Evolutionary conservation across 164 flowering plant species (phyloP).

Genomic region (Euptelea pleiosperma): DNA sequence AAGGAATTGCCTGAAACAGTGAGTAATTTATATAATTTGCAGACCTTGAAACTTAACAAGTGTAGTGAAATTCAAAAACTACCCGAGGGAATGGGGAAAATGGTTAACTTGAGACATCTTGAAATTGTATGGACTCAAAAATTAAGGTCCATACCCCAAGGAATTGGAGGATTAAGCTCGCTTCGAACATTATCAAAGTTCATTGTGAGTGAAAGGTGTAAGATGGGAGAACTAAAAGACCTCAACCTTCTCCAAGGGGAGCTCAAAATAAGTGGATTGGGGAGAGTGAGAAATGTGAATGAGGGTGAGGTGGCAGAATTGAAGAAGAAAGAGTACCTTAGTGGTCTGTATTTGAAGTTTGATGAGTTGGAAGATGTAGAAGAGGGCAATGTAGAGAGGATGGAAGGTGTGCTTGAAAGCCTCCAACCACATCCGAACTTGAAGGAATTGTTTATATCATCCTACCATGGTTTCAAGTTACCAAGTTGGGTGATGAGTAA

Average conservation of each 20-base stretch:
- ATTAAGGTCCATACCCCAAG: too few species aligned
- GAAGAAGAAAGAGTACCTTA: not conserved
- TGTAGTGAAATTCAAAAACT: not conserved
- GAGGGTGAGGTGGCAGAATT: conserved; percentile 7
- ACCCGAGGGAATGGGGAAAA: not conserved
- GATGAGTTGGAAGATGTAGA: not conserved
- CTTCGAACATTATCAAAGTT: too few species aligned
- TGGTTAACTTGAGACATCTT: conserved; percentile 8
- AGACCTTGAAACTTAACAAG: conserved; percentile 5
- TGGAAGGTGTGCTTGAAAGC: not conserved
- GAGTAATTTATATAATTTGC: not conserved
- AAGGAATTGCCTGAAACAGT: conserved; percentile 2
- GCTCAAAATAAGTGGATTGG: not conserved
- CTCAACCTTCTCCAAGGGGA: not conserved
- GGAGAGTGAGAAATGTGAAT: not conserved
- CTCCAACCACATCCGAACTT: not conserved
- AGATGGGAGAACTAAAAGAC: conserved; percentile 3
- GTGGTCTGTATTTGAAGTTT: not conserved
- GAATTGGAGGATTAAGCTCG: too few species aligned
- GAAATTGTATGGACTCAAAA: not conserved
- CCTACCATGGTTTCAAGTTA: not conserved
- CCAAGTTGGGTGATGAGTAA: not conserved
- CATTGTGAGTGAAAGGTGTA: too few species aligned
- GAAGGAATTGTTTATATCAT: not conserved
- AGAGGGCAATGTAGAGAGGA: not conserved